Percentiles rank a stretch among this genome's conserved stretches.
Conservation (phyloP, 495 filamentous ascomycete genomes). For the Aspergillus asperescens region DNA sequence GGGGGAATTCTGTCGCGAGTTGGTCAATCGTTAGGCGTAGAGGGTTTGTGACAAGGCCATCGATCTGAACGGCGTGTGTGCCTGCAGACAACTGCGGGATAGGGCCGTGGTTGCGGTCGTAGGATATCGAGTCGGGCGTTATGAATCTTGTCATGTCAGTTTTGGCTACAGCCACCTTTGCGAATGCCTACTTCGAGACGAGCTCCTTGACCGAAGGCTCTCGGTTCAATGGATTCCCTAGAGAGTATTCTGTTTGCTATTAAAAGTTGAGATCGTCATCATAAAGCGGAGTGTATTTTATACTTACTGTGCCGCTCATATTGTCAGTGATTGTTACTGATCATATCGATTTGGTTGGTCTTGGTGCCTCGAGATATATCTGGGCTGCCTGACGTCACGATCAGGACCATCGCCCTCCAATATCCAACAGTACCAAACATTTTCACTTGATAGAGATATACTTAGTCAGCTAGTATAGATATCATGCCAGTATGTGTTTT, state of each 20-base stretch:
- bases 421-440: too few relatives aligned
- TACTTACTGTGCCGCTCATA: constrained; percentile 7
- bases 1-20: constrained; percentile 42
- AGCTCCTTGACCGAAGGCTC: constrained; percentile 39
- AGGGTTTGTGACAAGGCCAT: constrained; percentile 31
- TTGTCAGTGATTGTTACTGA: neutral
- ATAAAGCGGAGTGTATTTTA: neutral
- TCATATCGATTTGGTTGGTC: neutral
- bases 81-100: constrained; percentile 40
- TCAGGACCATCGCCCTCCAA: neutral
- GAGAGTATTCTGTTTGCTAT: constrained; percentile 26
- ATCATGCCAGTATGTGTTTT: too few relatives aligned
- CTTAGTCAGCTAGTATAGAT: too few relatives aligned
- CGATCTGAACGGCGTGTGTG: constrained; percentile 40
- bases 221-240: constrained; percentile 40
- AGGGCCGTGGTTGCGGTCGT: constrained; percentile 51
- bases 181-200: constrained; percentile 25
- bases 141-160: constrained; percentile 32
- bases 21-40: constrained; percentile 33
- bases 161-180: neutral
- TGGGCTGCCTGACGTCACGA: neutral
- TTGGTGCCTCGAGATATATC: neutral
- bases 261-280: neutral
- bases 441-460: too few relatives aligned
- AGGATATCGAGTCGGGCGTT: constrained; percentile 31